A percentile compares a stretch with the other conserved stretches of the same genome.
These are phyloP conservation scores for Collybia sordida DNA, from an alignment of 768 basidiomycete genomes.

Conservation along the genomic window DNA sequence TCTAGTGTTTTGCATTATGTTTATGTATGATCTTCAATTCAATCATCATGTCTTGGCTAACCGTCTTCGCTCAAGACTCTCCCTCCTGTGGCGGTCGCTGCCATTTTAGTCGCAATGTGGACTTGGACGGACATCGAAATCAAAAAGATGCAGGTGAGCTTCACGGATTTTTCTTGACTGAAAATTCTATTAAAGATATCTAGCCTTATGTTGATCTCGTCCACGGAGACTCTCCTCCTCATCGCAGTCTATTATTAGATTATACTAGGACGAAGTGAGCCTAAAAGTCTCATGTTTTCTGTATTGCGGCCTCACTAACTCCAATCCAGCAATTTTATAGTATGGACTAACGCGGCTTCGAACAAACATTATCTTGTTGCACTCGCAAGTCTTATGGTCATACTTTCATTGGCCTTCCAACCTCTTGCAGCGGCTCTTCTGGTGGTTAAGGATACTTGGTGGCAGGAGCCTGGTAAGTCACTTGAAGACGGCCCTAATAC, in stretches of 20 bases:
- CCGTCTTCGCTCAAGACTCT: constrained; percentile 36
- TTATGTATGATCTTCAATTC: constrained; percentile 37
- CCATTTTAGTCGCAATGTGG: constrained; percentile 50
- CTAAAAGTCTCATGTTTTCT: neutral
- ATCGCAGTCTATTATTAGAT: constrained; percentile 52
- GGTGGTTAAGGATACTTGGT: constrained; percentile 45
- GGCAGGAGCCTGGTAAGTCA: constrained; percentile 36
- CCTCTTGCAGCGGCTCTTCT: constrained; percentile 53
- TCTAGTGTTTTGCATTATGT: constrained; percentile 48
- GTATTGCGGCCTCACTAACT: neutral
- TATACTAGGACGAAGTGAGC: constrained; percentile 52
- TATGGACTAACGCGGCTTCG: constrained; percentile 42
- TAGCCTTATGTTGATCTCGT: constrained; percentile 61
- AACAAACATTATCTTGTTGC: constrained; percentile 54
- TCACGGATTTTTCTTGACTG: neutral
- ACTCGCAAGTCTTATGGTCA: constrained; percentile 45
- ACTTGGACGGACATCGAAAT: constrained; percentile 59
- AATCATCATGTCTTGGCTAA: constrained; percentile 1
- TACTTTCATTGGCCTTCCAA: constrained; percentile 48
- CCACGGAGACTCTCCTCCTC: constrained; percentile 51
- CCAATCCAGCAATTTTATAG: constrained; percentile 40
- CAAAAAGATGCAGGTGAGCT: constrained; percentile 51
- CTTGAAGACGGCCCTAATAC: neutral
- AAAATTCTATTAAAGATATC: neutral
- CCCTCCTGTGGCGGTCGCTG: constrained; percentile 51